Conservation (phyloP, 768 basidiomycete genomes). For the Leucosporidium scottii region DNA sequence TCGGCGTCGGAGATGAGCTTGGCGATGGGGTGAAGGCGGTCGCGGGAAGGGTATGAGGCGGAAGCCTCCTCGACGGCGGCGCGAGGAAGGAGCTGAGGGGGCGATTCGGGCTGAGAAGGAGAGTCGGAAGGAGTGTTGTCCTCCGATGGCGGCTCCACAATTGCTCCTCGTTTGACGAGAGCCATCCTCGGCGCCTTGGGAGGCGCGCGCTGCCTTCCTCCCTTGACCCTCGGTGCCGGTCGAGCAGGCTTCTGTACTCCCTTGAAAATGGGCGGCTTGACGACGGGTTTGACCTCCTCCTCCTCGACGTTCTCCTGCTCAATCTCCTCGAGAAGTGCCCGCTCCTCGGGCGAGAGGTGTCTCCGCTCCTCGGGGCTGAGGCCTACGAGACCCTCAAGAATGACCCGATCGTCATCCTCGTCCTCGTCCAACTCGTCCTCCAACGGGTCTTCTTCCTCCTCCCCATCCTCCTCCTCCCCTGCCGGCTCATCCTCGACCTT, state of each 20-base stretch:
- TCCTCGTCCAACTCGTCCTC: background rate
- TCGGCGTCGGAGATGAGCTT: slow-evolving; percentile 46
- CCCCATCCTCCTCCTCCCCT: background rate
- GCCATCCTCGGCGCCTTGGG: background rate
- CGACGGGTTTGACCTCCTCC: background rate
- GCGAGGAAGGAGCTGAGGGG: background rate
- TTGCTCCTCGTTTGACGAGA: background rate
- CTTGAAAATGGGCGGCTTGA: background rate
- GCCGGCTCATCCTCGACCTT: background rate
- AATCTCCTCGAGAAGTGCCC: background rate
- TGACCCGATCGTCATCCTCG: background rate
- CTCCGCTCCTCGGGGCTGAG: background rate
- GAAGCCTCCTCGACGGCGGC: background rate
- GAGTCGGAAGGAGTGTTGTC: background rate
- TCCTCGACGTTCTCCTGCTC: background rate
- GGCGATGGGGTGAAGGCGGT: slow-evolving; percentile 46
- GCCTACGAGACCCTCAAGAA: background rate
- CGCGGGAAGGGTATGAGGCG: background rate
- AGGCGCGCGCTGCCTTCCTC: background rate
- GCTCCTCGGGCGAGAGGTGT: background rate
- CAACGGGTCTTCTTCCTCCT: background rate
- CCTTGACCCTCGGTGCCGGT: background rate
- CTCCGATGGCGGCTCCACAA: background rate
- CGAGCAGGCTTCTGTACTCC: background rate
- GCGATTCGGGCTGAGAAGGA: background rate